Evolutionary conservation across 495 filamentous ascomycete species (phyloP), one percentile per base, ranked within the genome.

Genomic region (Xylaria castorea): DNA sequence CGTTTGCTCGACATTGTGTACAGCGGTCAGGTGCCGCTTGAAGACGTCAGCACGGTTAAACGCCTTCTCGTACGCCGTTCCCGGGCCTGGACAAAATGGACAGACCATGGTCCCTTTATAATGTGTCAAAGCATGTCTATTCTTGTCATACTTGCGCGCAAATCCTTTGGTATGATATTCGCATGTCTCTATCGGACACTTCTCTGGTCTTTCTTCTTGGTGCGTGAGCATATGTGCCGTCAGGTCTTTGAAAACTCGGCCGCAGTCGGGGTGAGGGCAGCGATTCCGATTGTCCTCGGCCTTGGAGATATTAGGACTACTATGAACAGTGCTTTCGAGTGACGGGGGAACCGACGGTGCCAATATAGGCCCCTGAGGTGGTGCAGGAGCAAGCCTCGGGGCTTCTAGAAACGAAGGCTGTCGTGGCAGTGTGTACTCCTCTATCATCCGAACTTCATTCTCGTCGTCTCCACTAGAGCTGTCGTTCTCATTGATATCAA

Each of bases 51-150:
- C 95, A 38, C 96, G 91, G 83, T 99, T 99, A 81, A 99, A 99
- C 76, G 93, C 97, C 87, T 99, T 99, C 82, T 99, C 96, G 0
- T 92, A 92, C 27, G 95, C 89, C 2, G 94, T 97, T 18, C 97
- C 97, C 32, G 93, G 92, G 5, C 95, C 94, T 0, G 95, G 95
- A 77, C 96, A 99, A 85, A 99, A 99, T 44, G 95, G 94, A 81
- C 96, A 99, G 34, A 99, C 94, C 97, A 99, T 98, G 38, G 94
- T 98, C 11, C 97, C 97, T 83, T 98, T 98, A 88, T 99, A 99
- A 78, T 99, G 96, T 32, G 97, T 99, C 67, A 99, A 80, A 0
- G 95, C 97, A 80, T 99, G 96, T 38, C 96, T 88, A 80, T 98
- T 98, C 85, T 98, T 98, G 84, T 99, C 96, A 78, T 99, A 99